Evolutionary conservation across 371 early-diverging fungal genomes (phyloP).

Genomic region (Encephalitozoon hellem): DNA sequence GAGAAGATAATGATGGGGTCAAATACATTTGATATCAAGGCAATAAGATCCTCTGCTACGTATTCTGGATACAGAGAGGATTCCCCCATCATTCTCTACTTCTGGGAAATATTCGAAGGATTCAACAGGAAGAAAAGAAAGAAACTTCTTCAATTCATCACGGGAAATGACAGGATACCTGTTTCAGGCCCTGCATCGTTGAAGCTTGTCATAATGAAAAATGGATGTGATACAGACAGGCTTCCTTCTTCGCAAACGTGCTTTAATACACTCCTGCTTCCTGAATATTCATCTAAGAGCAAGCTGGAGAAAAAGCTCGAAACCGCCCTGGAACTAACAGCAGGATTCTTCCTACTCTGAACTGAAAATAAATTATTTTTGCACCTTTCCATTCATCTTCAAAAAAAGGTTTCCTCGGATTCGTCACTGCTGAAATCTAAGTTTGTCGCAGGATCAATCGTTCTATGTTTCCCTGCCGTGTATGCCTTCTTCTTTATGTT

Average conservation of each 20-base stretch:
- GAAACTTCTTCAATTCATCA: slow-evolving; percentile 84
- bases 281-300: slow-evolving; percentile 73
- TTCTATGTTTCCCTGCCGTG: background rate
- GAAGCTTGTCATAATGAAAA: slow-evolving; percentile 84
- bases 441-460: background rate
- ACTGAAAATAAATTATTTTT: slow-evolving; percentile 28
- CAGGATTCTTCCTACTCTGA: slow-evolving; percentile 79
- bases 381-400: background rate
- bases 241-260: slow-evolving; percentile 90
- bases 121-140: slow-evolving; percentile 70
- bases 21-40: slow-evolving; percentile 72
- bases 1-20: slow-evolving; percentile 85
- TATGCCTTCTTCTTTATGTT: background rate
- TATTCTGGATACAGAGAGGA: slow-evolving; percentile 64
- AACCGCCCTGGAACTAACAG: slow-evolving; percentile 82
- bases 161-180: slow-evolving; percentile 89
- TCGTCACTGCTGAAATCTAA: background rate
- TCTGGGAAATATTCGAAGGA: slow-evolving; percentile 82
- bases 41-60: slow-evolving; percentile 70
- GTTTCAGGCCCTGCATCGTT: slow-evolving; percentile 76
- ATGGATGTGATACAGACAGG: slow-evolving; percentile 84
- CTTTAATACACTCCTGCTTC: slow-evolving; percentile 81
- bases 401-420: background rate
- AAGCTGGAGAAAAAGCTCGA: slow-evolving; percentile 73
- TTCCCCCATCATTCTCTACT: slow-evolving; percentile 64